Base-by-base conservation (phyloP, 176 grass and related monocot genomes). In the Phyllostachys edulis region DNA sequence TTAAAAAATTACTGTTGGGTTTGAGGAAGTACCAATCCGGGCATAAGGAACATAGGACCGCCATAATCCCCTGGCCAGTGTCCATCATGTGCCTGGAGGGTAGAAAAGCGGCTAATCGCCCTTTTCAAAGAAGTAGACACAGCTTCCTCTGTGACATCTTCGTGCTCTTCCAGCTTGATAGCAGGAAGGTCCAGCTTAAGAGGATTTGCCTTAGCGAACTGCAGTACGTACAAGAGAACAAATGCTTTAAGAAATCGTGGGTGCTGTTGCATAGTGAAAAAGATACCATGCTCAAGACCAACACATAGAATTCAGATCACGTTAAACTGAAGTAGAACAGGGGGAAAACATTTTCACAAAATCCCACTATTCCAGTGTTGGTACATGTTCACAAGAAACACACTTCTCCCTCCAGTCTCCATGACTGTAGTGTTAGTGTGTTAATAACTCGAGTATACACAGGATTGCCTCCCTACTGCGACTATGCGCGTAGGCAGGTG, bases 21-120 rank as follows among this genome's bases (percentile, higher is more conserved):
- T 40, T 13, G 41, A 82, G 32, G 11, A 81, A 78, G 73, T 93
- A 97, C 95, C 92, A 97, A 86, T 85, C 88, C 87, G 42, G 92
- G 95, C 90, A 97, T 78, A 74, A 93, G 89, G 80, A 94, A 94
- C 95, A 97, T 90, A 61, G 95, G 92, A 5, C 95, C 95, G 11
- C 92, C 95, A 73, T 90, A 94, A 86, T 94, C 95, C 59, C 95
- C 90, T 71, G 92, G 75, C 95, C 92, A 97, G 84, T 97, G 90
- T 32, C 92, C 92, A 91, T 97, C 92, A 59, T 94, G 87, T 71
- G 92, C 84, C 87, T 97, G 92, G 9, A 97, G 83, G 47, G 89
- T 93, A 86, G 92, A 93, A 63, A 62, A 82, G 16, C 86, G 84
- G 60, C 78, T 85, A 26, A 94, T 88, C 32, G 88, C 92, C 72